phyloP scores from a whole-genome alignment of 805 yeast genomes.

The Myxozyma neotropica region DNA sequence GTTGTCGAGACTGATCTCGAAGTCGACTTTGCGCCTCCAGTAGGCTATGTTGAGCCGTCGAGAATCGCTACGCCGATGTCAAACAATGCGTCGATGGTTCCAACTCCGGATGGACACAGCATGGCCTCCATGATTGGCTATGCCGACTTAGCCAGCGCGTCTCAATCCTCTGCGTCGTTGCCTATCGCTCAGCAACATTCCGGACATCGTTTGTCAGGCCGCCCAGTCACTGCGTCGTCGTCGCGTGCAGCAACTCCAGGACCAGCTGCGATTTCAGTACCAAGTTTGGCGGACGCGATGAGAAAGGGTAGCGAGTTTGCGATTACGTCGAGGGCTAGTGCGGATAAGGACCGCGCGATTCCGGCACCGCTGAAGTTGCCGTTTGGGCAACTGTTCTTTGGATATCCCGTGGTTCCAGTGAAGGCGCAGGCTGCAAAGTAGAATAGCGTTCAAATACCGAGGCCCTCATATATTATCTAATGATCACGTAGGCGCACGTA shows the following conservation, averaged over 20 bases:
- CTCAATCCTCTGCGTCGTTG: constrained; percentile 31
- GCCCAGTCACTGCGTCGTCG: constrained; percentile 10
- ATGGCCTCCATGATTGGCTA: constrained; percentile 79
- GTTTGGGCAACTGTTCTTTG: constrained; percentile 87
- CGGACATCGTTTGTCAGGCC: constrained; percentile 28
- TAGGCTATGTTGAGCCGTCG: constrained; percentile 80
- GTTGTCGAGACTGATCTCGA: constrained; percentile 96
- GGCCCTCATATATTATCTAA: too few species aligned
- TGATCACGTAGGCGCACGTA: too few species aligned
- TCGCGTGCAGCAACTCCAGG: constrained; percentile 5
- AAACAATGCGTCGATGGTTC: constrained; percentile 13
- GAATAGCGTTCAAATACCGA: too few species aligned
- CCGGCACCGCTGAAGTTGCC: constrained; percentile 77
- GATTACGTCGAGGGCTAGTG: constrained; percentile 21
- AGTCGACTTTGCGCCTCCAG: constrained; percentile 98
- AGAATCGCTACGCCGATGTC: constrained; percentile 10
- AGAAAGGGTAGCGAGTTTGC: constrained; percentile 31
- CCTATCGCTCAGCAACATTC: background rate
- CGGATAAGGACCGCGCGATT: constrained; percentile 23
- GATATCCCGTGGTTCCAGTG: constrained; percentile 61
- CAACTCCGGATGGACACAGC: constrained; percentile 32
- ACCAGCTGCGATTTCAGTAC: constrained; percentile 11
- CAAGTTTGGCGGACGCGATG: constrained; percentile 27
- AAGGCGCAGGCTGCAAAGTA: too few species aligned
- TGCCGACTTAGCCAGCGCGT: constrained; percentile 56